Conservation (phyloP, 495 filamentous ascomycete species). For the Chaetomium cochliodes region DNA sequence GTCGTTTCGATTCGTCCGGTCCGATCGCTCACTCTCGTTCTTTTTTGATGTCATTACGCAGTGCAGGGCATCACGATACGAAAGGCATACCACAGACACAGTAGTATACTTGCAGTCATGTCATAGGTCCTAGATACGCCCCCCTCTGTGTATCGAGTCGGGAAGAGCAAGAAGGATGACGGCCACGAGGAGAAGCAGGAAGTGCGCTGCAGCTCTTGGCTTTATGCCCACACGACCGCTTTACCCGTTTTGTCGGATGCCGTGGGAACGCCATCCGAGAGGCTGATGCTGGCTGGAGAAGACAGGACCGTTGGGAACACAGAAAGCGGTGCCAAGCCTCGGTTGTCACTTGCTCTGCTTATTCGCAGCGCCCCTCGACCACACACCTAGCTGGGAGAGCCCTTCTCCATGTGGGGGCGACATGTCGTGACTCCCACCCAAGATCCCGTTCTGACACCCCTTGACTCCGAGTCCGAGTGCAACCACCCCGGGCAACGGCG, state of each 20-base stretch:
- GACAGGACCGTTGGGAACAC: not conserved
- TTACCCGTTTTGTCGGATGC: not conserved
- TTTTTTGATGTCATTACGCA: not conserved
- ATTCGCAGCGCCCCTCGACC: not conserved
- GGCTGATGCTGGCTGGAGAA: not conserved
- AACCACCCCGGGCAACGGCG: not conserved
- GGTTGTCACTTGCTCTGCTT: slow-evolving; percentile 5
- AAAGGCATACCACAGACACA: too few relatives aligned
- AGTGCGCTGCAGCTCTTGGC: not conserved
- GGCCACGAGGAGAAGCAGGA: not conserved
- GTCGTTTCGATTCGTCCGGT: not conserved
- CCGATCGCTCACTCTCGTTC: not conserved
- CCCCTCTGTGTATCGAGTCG: not conserved
- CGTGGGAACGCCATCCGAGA: slow-evolving; percentile 5
- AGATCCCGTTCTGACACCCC: not conserved
- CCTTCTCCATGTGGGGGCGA: not conserved
- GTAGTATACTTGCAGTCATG: not conserved
- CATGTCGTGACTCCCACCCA: not conserved
- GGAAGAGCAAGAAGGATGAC: not conserved
- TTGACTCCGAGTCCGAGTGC: not conserved
- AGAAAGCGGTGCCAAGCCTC: slow-evolving; percentile 4
- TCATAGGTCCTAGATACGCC: not conserved
- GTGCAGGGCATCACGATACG: not conserved
- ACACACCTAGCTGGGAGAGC: not conserved
- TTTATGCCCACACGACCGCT: too few relatives aligned